Evolutionary conservation across 495 filamentous ascomycete genomes (phyloP), one percentile per base, ranked within the genome.

Genomic region (Tuber borchii): DNA sequence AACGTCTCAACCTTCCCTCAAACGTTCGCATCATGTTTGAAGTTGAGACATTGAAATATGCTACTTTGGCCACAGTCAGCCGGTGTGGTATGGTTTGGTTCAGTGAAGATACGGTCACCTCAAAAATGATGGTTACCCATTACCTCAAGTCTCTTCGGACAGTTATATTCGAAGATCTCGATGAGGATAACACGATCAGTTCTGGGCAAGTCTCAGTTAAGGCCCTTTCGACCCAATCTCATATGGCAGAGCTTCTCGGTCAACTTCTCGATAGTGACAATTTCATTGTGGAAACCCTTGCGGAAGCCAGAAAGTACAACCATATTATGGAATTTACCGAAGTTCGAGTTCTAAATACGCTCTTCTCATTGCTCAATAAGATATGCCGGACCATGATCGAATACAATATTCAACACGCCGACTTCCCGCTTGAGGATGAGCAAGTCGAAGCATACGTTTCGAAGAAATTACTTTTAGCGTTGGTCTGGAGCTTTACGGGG

Each of bases 41-140:
- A 85, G 95, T 99, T 40, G 96, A 98, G 85, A 98, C 90, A n/a
- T 87, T 99, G 61, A 97, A 95, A 81, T 99, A 99, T 83, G 95
- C 95, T 56, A 99, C 95, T 0, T 88, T 98, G 61, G 95, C 95
- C 56, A 99, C 95, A 56, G 95, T 99, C 80, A 93, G 91, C 91
- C 93, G 95, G 85, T 99, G 95, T 85, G 95, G 95, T 87, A 99
- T 99, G 95, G 95, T 99, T 12, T 99, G 95, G 95, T 98, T 97
- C 85, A 98, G 94, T 82, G 94, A 96, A 77, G 96, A 99, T 81
- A 98, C 93, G 26, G 94, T 99, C 61, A 94, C 93, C 31, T 88
- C 93, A 10, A 88, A 87, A 78, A 97, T 99, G 93, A 93, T 98
- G 89, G 90, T 97, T 48, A 85, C 89, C 75, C 93, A 97, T 83